phyloP scores from a whole-genome alignment of 495 filamentous ascomycete species.

The Daldinia vernicosa region DNA sequence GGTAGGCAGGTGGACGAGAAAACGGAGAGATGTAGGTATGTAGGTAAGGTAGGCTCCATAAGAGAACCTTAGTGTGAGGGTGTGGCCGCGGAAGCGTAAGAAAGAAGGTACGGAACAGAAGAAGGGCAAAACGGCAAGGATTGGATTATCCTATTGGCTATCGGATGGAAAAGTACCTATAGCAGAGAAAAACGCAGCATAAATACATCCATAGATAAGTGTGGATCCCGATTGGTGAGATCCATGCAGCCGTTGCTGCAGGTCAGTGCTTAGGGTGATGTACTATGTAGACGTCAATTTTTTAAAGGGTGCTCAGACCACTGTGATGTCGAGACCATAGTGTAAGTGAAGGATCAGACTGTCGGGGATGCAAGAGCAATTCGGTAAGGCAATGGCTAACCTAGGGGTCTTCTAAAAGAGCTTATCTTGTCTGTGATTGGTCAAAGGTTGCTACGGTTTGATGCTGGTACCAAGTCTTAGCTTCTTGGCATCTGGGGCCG shows the following conservation, averaged over 20 bases:
- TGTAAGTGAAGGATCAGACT: slow-evolving; percentile 24
- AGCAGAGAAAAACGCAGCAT: background rate
- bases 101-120: slow-evolving; percentile 17
- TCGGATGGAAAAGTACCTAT: slow-evolving; percentile 14
- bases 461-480: slow-evolving; percentile 22
- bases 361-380: slow-evolving; percentile 32
- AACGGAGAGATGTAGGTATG: background rate
- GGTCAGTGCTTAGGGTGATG: background rate
- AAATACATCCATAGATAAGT: slow-evolving; percentile 20
- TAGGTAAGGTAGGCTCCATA: background rate
- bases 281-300: slow-evolving; percentile 20
- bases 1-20: slow-evolving; percentile 31
- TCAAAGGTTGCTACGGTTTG: slow-evolving; percentile 10
- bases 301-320: slow-evolving; percentile 31
- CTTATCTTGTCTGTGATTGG: slow-evolving; percentile 24
- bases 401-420: slow-evolving; percentile 10
- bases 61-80: background rate
- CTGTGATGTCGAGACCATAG: slow-evolving; percentile 22
- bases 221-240: slow-evolving; percentile 15
- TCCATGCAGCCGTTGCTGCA: slow-evolving; percentile 10
- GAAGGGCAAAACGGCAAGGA: background rate
- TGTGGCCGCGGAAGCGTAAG: background rate
- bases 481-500: slow-evolving; percentile 35
- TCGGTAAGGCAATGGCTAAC: slow-evolving; percentile 32
- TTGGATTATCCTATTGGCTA: slow-evolving; percentile 12